Conservation (phyloP, 441 rosid species). For the Arabidopsis lyrata region DNA sequence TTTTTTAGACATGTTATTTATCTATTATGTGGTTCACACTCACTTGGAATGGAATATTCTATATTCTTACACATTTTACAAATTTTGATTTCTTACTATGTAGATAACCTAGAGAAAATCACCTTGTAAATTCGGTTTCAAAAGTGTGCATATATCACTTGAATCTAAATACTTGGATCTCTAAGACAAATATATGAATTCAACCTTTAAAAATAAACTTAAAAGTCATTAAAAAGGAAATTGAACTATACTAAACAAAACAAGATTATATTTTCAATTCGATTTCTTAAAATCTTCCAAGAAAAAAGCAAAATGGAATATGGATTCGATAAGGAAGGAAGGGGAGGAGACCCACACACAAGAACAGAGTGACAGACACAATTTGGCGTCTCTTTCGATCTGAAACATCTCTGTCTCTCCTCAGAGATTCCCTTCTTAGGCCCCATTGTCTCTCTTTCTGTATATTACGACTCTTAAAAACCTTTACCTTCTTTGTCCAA, state of each 20-base stretch:
- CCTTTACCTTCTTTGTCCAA: neutral
- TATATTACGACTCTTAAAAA: constrained; percentile 26
- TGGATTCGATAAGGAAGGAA: constrained; percentile 28
- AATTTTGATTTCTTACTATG: neutral
- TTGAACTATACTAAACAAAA: neutral
- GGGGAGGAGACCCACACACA: constrained; percentile 37
- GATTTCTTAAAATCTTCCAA: neutral
- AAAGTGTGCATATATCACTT: neutral
- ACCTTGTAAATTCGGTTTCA: neutral
- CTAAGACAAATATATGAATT: neutral
- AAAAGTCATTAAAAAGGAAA: neutral
- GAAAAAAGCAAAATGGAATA: constrained; percentile 4
- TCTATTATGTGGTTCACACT: too few species aligned
- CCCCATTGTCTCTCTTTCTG: constrained; percentile 46
- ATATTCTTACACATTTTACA: neutral
- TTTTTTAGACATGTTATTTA: too few species aligned
- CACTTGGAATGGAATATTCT: too few species aligned
- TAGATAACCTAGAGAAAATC: neutral
- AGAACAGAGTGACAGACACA: constrained; percentile 33
- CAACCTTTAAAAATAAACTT: neutral
- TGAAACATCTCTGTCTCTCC: constrained; percentile 45
- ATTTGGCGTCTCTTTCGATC: constrained; percentile 43
- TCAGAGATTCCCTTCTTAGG: constrained; percentile 46
- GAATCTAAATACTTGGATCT: neutral
- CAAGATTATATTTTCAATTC: neutral